Percentiles rank a stretch among this genome's conserved stretches.
These are phyloP conservation scores for Eleusine indica DNA, from an alignment of 176 grass and related monocot species.

Conservation along the genomic window DNA sequence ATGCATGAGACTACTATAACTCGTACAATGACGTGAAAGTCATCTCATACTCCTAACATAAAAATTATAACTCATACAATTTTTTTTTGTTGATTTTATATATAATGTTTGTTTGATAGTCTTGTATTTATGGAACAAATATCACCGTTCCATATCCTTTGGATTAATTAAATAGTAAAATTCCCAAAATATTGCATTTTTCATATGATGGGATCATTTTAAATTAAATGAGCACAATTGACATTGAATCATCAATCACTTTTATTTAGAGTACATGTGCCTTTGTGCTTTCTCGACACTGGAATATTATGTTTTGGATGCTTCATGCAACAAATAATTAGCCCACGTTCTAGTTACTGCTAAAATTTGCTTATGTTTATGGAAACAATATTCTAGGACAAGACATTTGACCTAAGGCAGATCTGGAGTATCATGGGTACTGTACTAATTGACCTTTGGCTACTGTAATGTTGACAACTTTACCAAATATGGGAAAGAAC, in stretches of 20 bases:
- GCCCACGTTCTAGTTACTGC: neutral
- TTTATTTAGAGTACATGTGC: neutral
- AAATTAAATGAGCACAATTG: neutral
- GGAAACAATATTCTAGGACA: slow-evolving; percentile 34
- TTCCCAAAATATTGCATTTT: neutral
- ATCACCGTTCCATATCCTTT: too few species aligned
- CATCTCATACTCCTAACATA: too few species aligned
- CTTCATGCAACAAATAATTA: neutral
- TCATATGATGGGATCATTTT: neutral
- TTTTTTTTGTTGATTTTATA: neutral
- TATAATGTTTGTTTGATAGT: neutral
- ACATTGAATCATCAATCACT: neutral
- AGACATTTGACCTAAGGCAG: slow-evolving; percentile 50
- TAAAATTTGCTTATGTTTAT: neutral
- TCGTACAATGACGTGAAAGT: too few species aligned
- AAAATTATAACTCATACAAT: too few species aligned
- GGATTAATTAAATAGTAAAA: too few species aligned
- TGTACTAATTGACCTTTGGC: slow-evolving; percentile 15
- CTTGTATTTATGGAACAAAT: too few species aligned
- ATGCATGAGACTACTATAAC: too few species aligned
- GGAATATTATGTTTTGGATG: neutral
- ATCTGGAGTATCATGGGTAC: slow-evolving; percentile 42
- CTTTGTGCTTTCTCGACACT: neutral
- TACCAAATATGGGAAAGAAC: neutral
- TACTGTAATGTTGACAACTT: slow-evolving; percentile 27